Evolutionary conservation across 179 eudicot species (phyloP).

Genomic region (Gypsophila paniculata): DNA sequence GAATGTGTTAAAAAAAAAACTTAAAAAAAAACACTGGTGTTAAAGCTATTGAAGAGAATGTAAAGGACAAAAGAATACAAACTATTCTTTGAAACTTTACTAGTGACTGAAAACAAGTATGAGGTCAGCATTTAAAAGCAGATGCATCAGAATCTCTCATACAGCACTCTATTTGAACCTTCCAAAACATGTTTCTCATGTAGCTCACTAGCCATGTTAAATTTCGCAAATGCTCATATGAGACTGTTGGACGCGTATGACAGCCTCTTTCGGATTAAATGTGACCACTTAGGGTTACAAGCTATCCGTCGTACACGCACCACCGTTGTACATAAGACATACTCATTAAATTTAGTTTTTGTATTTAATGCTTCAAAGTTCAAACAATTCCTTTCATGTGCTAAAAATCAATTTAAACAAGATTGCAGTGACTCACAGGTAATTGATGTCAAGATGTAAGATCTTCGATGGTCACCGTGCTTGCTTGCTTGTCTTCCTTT

Average conservation of each 20-base stretch:
- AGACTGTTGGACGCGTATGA: too few relatives aligned
- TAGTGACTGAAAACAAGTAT: slow-evolving; percentile 4
- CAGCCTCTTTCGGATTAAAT: too few relatives aligned
- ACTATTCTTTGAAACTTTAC: background rate
- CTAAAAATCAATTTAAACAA: background rate
- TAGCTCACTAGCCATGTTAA: background rate
- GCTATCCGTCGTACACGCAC: too few relatives aligned
- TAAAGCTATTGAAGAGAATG: background rate
- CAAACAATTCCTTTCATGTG: background rate
- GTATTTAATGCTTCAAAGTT: background rate
- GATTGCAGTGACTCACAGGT: too few relatives aligned
- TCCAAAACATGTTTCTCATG: background rate
- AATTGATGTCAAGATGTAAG: too few relatives aligned
- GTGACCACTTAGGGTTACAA: too few relatives aligned
- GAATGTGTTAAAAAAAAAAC: too few relatives aligned
- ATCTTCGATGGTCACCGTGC: too few relatives aligned
- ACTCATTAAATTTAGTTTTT: background rate
- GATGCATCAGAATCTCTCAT: slow-evolving; percentile 1
- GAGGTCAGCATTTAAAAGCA: slow-evolving; percentile 4
- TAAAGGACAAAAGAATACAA: slow-evolving; percentile 3
- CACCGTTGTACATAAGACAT: too few relatives aligned
- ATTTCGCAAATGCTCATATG: too few relatives aligned
- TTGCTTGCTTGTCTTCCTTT: too few relatives aligned
- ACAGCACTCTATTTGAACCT: background rate
- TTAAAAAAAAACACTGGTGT: background rate